These are phyloP conservation scores for Luvunga scandens DNA, from an alignment of 345 rosid genomes.

Conservation along the genomic window DNA sequence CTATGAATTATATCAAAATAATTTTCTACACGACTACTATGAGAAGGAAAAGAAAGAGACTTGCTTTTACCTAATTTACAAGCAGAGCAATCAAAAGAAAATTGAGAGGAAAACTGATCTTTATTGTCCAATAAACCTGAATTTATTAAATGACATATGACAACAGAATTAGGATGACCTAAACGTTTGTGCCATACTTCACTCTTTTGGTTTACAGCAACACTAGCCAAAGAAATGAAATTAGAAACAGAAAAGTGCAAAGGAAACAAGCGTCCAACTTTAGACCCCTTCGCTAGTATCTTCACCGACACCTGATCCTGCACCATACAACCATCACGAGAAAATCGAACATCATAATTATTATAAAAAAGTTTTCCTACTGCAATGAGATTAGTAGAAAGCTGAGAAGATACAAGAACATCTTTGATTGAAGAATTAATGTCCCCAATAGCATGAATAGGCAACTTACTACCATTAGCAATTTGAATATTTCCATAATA, in stretches of 20 bases:
- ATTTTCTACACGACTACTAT: not conserved
- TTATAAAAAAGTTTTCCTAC: too few relatives aligned
- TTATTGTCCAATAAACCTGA: too few relatives aligned
- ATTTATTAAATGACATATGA: too few relatives aligned
- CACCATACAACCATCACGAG: not conserved
- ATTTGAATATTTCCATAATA: not conserved
- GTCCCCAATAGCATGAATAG: too few relatives aligned
- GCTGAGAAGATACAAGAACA: too few relatives aligned
- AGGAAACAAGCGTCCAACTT: not conserved
- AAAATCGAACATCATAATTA: too few relatives aligned
- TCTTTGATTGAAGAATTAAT: too few relatives aligned
- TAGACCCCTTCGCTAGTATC: slow-evolving; percentile 7
- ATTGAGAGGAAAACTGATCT: too few relatives aligned
- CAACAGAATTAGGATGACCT: too few relatives aligned
- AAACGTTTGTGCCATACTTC: not conserved
- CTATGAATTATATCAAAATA: slow-evolving; percentile 7
- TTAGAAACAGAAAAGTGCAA: not conserved
- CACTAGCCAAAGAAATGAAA: not conserved
- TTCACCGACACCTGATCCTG: slow-evolving; percentile 10
- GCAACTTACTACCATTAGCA: too few relatives aligned
- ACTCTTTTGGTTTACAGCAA: not conserved
- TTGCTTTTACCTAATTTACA: slow-evolving; percentile 6
- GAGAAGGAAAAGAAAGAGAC: not conserved
- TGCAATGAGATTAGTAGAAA: too few relatives aligned
- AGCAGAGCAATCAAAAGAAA: not conserved